A percentile compares a stretch with the other conserved stretches of the same genome.
Conservation (phyloP, 768 basidiomycete species). For the Boletus subparvulus region DNA sequence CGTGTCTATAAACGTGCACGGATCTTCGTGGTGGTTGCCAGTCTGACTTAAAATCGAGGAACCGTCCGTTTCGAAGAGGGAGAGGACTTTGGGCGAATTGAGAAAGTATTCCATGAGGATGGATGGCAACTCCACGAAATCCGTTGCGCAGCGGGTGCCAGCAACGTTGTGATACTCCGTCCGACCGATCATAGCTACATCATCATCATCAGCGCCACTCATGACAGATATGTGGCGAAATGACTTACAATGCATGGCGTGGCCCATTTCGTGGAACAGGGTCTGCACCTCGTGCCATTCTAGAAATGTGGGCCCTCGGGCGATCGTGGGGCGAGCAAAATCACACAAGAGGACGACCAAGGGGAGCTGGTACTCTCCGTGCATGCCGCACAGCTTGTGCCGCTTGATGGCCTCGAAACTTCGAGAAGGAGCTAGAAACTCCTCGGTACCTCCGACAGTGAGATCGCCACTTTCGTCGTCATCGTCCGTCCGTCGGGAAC, state of each 20-base stretch:
- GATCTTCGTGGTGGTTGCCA: constrained; percentile 71
- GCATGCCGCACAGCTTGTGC: constrained; percentile 55
- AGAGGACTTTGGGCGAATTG: constrained; percentile 77
- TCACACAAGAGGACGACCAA: constrained; percentile 90
- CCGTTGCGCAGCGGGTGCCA: constrained; percentile 96
- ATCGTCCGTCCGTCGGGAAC: constrained; percentile 88
- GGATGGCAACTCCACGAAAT: constrained; percentile 97
- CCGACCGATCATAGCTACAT: constrained; percentile 91
- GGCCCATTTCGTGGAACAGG: constrained; percentile 98
- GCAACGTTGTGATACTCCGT: constrained; percentile 98
- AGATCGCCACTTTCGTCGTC: constrained; percentile 79
- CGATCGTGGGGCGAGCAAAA: constrained; percentile 62
- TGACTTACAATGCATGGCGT: constrained; percentile 97
- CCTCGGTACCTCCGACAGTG: constrained; percentile 37
- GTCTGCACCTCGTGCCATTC: constrained; percentile 95
- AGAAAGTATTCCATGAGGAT: constrained; percentile 99
- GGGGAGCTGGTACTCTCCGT: constrained; percentile 82
- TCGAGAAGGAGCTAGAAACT: constrained; percentile 46
- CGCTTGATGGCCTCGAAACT: constrained; percentile 66
- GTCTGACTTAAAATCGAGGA: constrained; percentile 45
- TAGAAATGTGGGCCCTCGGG: constrained; percentile 68
- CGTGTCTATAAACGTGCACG: constrained; percentile 83
- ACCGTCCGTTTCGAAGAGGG: constrained; percentile 65
- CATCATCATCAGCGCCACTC: constrained; percentile 6
- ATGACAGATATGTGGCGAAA: not conserved